Base-by-base conservation (phyloP, 805 yeast species). In the Danielia reshetovae region DNA sequence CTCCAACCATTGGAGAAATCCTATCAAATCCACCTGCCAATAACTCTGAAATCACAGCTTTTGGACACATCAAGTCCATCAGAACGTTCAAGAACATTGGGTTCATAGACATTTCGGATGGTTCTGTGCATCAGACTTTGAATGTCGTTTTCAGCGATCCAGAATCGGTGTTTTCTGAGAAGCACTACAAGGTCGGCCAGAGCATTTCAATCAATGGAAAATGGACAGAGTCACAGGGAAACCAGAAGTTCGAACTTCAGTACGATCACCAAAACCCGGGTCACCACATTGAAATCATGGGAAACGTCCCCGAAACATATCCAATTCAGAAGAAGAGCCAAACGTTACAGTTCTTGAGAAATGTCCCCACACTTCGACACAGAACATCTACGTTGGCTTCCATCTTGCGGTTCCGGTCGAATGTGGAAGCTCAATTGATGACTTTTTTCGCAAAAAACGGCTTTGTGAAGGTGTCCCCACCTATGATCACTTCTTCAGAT, bases 321-420 rank as follows among this genome's bases (percentile, higher is more conserved):
- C 96, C 97, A 0, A 62, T 93, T 31, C 96, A 88, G 49, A 89
- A 88, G 53, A 88, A 88, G 54, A 63, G 64, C 18, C 90, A 81
- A 42, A 60, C 85, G 1, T 55, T 75, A 11, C 83, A 79, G 43
- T 81, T 68, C 48, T 60, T 93, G 27, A 71, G 98, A 32, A 67
- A 75, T 2, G 58, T 77, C n/a, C 94, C 96, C 0, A 78, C 84
- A 7, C 65, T 84, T 21, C 73, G 97, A 43, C 88, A 85, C 74
- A 75, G 85, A 48, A 75, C 94, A 0, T 52, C 72, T 3, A 72
- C 76, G n/a, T 57, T 81, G 25, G 73, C 85, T 1, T 74, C 89
- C 1, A 59, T 86, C 1, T 49, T 88, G 39, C 68, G 96, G 42
- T 74, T 84, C 44, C 68, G 97, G 46, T 85, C 96, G 0, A 64